phyloP scores from a whole-genome alignment of 164 flowering plant species.

The Cinnamomum chago region DNA sequence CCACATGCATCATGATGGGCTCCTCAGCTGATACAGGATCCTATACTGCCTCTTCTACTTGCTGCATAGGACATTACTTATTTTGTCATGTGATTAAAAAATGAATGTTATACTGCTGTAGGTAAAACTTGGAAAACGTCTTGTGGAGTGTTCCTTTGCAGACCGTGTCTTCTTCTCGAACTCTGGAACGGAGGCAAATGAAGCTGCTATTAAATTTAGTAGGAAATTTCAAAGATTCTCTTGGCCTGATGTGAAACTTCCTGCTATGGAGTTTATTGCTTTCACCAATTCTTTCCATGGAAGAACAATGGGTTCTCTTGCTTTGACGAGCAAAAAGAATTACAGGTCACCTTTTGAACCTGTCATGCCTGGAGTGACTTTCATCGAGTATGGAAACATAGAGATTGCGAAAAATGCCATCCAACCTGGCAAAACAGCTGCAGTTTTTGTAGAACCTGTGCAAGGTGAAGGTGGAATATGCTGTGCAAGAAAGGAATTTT shows the following conservation, averaged over 20 bases:
- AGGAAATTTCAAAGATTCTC: conserved; percentile 69
- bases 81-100: background rate
- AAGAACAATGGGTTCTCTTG: conserved; percentile 92
- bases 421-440: conserved; percentile 61
- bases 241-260: conserved; percentile 43
- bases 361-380: conserved; percentile 93
- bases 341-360: conserved; percentile 88
- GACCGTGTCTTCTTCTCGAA: conserved; percentile 90
- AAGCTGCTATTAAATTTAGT: conserved; percentile 92
- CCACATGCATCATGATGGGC: no score
- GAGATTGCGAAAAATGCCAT: conserved; percentile 53
- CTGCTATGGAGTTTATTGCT: conserved; percentile 67
- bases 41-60: background rate
- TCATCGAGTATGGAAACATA: conserved; percentile 74
- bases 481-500: conserved; percentile 74
- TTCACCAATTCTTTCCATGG: conserved; percentile 85
- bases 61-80: background rate
- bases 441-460: conserved; percentile 93
- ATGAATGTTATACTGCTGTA: conserved; percentile 15
- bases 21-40: no score
- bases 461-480: conserved; percentile 98
- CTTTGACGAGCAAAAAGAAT: conserved; percentile 87
- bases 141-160: conserved; percentile 73
- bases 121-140: conserved; percentile 80
- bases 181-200: conserved; percentile 97